Evolutionary conservation across 805 yeast species (phyloP).

Genomic region (Schwanniomyces sp.): DNA sequence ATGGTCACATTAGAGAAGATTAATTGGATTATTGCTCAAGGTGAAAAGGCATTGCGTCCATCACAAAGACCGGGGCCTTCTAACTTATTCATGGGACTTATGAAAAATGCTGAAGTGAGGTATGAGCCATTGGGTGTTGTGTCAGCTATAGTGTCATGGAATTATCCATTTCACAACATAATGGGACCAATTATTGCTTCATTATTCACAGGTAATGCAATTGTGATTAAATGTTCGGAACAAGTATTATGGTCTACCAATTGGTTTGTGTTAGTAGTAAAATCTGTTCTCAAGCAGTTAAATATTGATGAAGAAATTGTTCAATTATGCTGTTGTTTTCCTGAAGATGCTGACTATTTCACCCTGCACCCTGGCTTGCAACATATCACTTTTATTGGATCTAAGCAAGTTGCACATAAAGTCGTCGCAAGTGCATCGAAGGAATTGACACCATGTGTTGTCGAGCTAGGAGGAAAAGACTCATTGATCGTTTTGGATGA

Average conservation of each 20-base stretch:
- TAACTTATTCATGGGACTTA: slow-evolving; percentile 72
- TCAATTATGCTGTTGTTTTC: slow-evolving; percentile 86
- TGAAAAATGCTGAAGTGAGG: slow-evolving; percentile 90
- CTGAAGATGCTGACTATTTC: slow-evolving; percentile 82
- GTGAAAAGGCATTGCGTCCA: slow-evolving; percentile 67
- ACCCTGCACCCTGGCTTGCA: slow-evolving; percentile 79
- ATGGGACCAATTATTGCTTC: slow-evolving; percentile 92
- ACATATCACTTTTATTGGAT: slow-evolving; percentile 94
- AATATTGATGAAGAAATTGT: slow-evolving; percentile 80
- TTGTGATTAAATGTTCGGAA: slow-evolving; percentile 92
- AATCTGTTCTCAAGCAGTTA: slow-evolving; percentile 68
- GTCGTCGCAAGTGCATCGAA: slow-evolving; percentile 82
- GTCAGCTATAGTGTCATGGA: slow-evolving; percentile 93
- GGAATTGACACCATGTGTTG: slow-evolving; percentile 90
- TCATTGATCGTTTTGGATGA: slow-evolving; percentile 86
- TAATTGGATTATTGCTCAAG: slow-evolving; percentile 85
- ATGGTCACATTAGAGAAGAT: slow-evolving; percentile 92
- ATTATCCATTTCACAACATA: slow-evolving; percentile 93
- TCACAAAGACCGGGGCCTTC: slow-evolving; percentile 86
- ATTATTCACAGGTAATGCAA: slow-evolving; percentile 86
- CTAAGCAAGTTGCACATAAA: slow-evolving; percentile 89
- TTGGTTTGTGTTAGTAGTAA: slow-evolving; percentile 71
- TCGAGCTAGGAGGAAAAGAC: slow-evolving; percentile 97
- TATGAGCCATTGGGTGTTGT: slow-evolving; percentile 92
- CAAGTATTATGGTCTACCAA: slow-evolving; percentile 93